Percentiles rank a stretch among this genome's conserved stretches.
phyloP scores from a whole-genome alignment of 129 eudicot genomes.

The Solidago caesia region DNA sequence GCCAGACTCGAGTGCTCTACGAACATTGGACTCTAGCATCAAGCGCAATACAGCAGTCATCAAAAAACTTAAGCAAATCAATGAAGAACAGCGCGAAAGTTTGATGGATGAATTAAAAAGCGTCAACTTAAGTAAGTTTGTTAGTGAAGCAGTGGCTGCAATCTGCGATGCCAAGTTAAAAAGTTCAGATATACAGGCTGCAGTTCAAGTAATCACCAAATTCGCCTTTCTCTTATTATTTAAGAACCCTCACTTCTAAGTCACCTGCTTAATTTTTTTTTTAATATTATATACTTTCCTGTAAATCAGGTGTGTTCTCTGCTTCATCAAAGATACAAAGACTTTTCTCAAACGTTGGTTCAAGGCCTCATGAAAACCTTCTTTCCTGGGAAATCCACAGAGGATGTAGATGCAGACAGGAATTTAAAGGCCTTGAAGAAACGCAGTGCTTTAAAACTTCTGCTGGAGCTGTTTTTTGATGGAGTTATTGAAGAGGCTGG shows the following conservation, averaged over 20 bases:
- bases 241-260: conserved; percentile 11
- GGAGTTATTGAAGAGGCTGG: conserved; percentile 86
- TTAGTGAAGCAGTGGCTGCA: no score
- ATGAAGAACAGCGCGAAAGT: conserved; percentile 92
- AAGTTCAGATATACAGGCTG: conserved; percentile 88
- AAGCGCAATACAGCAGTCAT: conserved; percentile 77
- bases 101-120: conserved; percentile 82
- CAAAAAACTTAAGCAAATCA: conserved; percentile 87
- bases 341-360: conserved; percentile 76
- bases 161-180: conserved; percentile 1
- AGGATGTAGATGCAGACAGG: conserved; percentile 79
- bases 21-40: conserved; percentile 90
- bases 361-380: conserved; percentile 84
- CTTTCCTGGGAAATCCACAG: conserved; percentile 76
- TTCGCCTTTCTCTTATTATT: background rate
- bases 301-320: conserved; percentile 75
- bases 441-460: conserved; percentile 88
- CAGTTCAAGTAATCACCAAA: conserved; percentile 67
- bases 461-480: conserved; percentile 87
- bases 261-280: background rate
- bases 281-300: background rate
- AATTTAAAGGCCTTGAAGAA: conserved; percentile 88
- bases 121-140: background rate
- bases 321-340: conserved; percentile 98
- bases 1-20: conserved; percentile 68